A percentile compares a stretch with the other conserved stretches of the same genome.
Evolutionary conservation across 306 rosid species (phyloP).

Genomic region (Psophocarpus tetragonolobus): DNA sequence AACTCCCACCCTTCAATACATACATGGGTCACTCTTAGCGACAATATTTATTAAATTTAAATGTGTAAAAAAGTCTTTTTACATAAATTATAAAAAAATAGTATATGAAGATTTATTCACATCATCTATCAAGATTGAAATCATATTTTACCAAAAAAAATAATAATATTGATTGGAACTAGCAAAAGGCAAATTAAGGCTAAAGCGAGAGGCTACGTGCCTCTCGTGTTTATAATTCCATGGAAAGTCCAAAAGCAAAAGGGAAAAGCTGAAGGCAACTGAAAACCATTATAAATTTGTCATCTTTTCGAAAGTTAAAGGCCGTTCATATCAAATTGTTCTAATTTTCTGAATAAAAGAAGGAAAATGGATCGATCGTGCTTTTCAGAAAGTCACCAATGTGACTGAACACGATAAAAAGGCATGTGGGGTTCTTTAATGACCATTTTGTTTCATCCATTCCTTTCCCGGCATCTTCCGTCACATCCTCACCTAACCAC

Average conservation of each 20-base stretch:
- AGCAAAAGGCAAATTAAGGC: background rate
- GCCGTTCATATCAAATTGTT: background rate
- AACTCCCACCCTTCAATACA: no score
- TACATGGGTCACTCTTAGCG: no score
- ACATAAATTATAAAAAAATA: no score
- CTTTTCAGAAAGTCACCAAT: constrained; percentile 15
- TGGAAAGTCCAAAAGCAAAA: constrained; percentile 41
- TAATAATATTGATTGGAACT: background rate
- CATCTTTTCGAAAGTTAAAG: constrained; percentile 47
- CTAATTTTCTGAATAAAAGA: background rate
- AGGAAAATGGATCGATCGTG: background rate
- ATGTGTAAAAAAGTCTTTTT: no score
- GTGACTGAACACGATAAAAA: constrained; percentile 20
- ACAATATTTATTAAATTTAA: no score
- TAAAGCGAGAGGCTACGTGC: background rate
- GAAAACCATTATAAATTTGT: constrained; percentile 23
- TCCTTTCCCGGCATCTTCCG: background rate
- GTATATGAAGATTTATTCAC: background rate
- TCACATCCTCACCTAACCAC: background rate
- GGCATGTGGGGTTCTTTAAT: background rate
- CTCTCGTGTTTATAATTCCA: constrained; percentile 29
- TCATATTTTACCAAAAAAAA: background rate
- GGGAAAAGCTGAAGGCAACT: constrained; percentile 28
- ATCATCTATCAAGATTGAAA: background rate
- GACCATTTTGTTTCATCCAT: background rate